Percentiles rank a stretch among this genome's conserved stretches.
Conservation (phyloP, 1,284 basidiomycete species). For the Ustilago esculenta region DNA sequence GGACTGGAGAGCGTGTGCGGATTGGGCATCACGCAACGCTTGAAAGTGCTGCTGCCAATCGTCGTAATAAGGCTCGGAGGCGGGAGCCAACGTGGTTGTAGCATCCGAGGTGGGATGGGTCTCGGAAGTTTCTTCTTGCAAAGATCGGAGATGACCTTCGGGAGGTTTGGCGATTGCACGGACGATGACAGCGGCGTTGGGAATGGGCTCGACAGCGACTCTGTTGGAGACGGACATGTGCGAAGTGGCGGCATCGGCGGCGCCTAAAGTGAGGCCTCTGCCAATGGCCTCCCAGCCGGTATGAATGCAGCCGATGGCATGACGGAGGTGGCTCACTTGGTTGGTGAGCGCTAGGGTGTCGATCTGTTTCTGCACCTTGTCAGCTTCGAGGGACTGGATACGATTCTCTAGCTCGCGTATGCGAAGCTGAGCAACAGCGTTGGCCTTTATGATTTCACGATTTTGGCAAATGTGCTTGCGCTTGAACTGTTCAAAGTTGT, state of each 20-base stretch:
- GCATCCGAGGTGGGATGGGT: not conserved
- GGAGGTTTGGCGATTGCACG: conserved; percentile 40
- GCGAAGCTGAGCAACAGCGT: conserved; percentile 54
- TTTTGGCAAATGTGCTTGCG: conserved; percentile 66
- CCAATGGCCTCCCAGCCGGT: conserved; percentile 60
- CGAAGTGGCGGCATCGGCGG: not conserved
- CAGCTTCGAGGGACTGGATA: conserved; percentile 53
- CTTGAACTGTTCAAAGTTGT: conserved; percentile 62
- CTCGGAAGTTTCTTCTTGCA: conserved; percentile 23
- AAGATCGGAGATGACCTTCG: conserved; percentile 27
- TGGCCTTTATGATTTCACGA: conserved; percentile 63
- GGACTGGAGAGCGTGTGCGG: not conserved
- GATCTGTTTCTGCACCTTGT: conserved; percentile 45
- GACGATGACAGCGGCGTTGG: conserved; percentile 33
- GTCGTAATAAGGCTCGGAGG: not conserved
- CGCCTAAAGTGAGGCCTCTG: conserved; percentile 33
- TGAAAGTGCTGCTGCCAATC: conserved; percentile 15
- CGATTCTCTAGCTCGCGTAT: conserved; percentile 62
- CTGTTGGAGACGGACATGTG: conserved; percentile 18
- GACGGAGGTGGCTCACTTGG: conserved; percentile 49
- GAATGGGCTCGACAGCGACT: conserved; percentile 25
- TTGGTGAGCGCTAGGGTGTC: conserved; percentile 26
- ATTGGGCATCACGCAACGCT: not conserved
- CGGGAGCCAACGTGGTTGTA: not conserved
- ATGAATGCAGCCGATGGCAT: conserved; percentile 46